Evolutionary conservation across 768 basidiomycete species (phyloP), one percentile per base, ranked within the genome.

Genomic region (Grammothele lineata): DNA sequence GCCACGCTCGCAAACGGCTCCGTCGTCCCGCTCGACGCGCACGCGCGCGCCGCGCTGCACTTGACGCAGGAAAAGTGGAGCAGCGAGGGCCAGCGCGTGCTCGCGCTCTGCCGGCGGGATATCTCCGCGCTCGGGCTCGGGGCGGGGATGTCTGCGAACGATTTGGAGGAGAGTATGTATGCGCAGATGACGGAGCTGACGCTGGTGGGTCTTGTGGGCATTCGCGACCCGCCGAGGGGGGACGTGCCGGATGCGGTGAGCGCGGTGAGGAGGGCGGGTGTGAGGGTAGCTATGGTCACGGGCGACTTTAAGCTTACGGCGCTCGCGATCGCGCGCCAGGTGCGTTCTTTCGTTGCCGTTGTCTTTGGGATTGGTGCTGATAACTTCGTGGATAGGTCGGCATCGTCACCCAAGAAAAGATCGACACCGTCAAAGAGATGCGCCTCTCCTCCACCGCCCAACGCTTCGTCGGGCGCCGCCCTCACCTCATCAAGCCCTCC

Each of bases 241-340:
- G 81, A 83, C 53, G 78, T 77, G 21, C 65, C 69, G 18, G 72
- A 78, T 18, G 76, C 76, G 2, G 73, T 78, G 17, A 67, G 68
- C 6, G 57, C 68, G n/a, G 75, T 75, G 51, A 72, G 78, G 21
- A 57, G 71, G 12, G 83, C 81, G 7, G 80, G 80, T 4, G 77
- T 83, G 38, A 71, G 81, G 10, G 78, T 83, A 57, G 75, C 76
- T 56, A 79, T 85, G 69, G 78, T 85, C 45, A 78, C 77, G 9
- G 75, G 75, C 66, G 76, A 87, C 67, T 67, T 83, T 59, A 71
- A 77, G 23, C 66, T 74, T 12, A 85, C 83, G 0, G 81, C 80
- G 1, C 67, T 74, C 3, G 80, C 84, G 0, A 84, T 86, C 49
- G 82, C 82, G 10, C 66, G 70, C 10, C 77, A 81, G 53, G 79